A percentile compares a stretch with the other conserved stretches of the same genome.
phyloP scores from a whole-genome alignment of 768 basidiomycete species.

The Boletus edulis region DNA sequence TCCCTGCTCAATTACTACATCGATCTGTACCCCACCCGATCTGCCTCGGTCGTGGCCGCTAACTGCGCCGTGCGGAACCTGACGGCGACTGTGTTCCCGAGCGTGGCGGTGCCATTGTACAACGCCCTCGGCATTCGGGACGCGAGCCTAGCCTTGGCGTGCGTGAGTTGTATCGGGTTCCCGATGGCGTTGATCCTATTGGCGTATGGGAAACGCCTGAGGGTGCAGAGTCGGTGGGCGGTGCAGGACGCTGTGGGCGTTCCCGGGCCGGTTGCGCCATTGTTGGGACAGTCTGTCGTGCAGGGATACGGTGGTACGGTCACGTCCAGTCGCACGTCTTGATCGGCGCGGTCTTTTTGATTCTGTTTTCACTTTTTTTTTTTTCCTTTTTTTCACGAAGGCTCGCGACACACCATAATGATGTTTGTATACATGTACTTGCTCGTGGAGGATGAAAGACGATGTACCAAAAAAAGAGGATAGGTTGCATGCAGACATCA shows the following conservation, averaged over 20 bases:
- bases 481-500: too few species aligned
- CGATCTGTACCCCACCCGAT: constrained; percentile 30
- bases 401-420: not conserved
- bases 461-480: not conserved
- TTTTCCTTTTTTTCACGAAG: not conserved
- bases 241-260: constrained; percentile 13
- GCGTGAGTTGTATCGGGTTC: constrained; percentile 24
- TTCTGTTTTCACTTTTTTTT: not conserved
- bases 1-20: constrained; percentile 30
- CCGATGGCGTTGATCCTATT: constrained; percentile 19
- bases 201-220: constrained; percentile 19
- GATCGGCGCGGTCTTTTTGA: not conserved
- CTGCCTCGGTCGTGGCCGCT: constrained; percentile 28
- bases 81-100: constrained; percentile 21
- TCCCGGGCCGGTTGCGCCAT: constrained; percentile 1
- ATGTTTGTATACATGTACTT: not conserved
- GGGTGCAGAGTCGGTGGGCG: constrained; percentile 26
- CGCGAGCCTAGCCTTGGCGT: constrained; percentile 20
- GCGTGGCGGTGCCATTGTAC: constrained; percentile 25
- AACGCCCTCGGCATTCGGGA: constrained; percentile 12
- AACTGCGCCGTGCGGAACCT: constrained; percentile 25
- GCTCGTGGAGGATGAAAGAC: not conserved
- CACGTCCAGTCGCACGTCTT: not conserved
- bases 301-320: constrained; percentile 18
- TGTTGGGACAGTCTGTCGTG: constrained; percentile 10